Conservation (phyloP, 352 stramenopile genomes). For the Globisporangium carolinianum region DNA sequence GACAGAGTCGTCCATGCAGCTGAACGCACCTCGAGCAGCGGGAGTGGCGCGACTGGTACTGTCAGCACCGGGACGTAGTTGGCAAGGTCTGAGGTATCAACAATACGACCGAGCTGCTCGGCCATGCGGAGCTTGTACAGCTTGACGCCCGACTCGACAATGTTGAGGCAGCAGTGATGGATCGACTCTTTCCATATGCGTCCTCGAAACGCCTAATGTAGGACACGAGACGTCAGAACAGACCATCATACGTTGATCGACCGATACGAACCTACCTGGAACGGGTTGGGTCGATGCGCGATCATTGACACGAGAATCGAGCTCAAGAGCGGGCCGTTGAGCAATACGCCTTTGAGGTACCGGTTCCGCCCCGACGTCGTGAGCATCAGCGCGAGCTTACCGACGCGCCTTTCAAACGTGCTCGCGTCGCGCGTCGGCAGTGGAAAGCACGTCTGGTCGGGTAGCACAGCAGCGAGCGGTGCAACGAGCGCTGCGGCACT, state of each 20-base stretch:
- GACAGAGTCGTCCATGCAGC: too few species aligned
- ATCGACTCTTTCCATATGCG: conserved; percentile 74
- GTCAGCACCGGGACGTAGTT: conserved; percentile 39
- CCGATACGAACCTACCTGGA: conserved; percentile 25
- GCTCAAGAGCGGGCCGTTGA: conserved; percentile 64
- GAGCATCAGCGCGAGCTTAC: conserved; percentile 50
- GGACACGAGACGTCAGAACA: not conserved
- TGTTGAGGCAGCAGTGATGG: conserved; percentile 75
- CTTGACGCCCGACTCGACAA: conserved; percentile 74
- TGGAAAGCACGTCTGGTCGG: conserved; percentile 51
- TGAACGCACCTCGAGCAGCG: conserved; percentile 29
- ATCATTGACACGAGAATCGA: conserved; percentile 77
- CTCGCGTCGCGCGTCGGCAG: conserved; percentile 32
- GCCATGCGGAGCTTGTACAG: conserved; percentile 75
- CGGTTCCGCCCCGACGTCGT: conserved; percentile 60
- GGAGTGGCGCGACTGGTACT: conserved; percentile 17
- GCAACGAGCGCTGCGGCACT: conserved; percentile 21
- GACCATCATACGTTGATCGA: not conserved
- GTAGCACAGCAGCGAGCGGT: conserved; percentile 41
- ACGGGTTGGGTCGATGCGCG: conserved; percentile 54
- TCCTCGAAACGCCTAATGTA: conserved; percentile 45
- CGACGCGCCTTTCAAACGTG: conserved; percentile 48
- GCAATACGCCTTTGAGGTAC: conserved; percentile 56
- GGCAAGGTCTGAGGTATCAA: conserved; percentile 64
- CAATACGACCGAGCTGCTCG: conserved; percentile 51